Evolutionary conservation across 371 early-diverging fungal genomes (phyloP), one percentile per base, ranked within the genome.

Genomic region (Mucor circinelloides): DNA sequence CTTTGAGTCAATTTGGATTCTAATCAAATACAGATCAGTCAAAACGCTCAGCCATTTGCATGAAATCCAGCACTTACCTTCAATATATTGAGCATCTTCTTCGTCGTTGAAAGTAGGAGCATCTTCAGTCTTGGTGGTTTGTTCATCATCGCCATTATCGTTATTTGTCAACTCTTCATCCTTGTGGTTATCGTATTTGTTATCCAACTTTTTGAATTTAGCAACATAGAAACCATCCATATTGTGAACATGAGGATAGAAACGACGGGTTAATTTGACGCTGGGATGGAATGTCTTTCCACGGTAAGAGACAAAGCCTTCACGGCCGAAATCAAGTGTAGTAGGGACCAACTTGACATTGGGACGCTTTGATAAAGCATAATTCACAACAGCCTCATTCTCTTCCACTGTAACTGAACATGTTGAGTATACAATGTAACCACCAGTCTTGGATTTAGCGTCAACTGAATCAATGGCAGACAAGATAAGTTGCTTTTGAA

Each of bases 151-250:
- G 6, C 55, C 62, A n/a, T 56, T 69, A 15, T 62, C 68, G 17
- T 63, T 55, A 19, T 70, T 66, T 23, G 59, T 31, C 31, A 75
- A 75, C 3, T 71, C 73, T n/a, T 77, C 71, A 30, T 78, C 81
- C 70, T 82, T 79, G 42, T 61, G 68, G n/a, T 74, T 77, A 34
- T 75, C 77, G 50, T 82, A 82, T 78, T 89, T 91, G 84, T 92
- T 92, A 69, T 90, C 88, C 46, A 90, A 63, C 80, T 97, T 95
- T 81, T 93, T 92, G 77, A 99, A 93, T 72, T 99, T 99, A 48
- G 98, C 96, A 25, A 99, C 97, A 80, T 88, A 99, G 90, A 99
- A 99, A 61, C 99, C 99, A 82, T 99, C 99, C 98, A 99, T 98
- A 81, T 99, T 99, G 81, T 99, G 97, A 27, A 96, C 91, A 79